Evolutionary conservation across 2,329 filamentous ascomycete species (phyloP), one percentile per base, ranked within the genome.

Genomic region (Aphanoascus verrucosus): DNA sequence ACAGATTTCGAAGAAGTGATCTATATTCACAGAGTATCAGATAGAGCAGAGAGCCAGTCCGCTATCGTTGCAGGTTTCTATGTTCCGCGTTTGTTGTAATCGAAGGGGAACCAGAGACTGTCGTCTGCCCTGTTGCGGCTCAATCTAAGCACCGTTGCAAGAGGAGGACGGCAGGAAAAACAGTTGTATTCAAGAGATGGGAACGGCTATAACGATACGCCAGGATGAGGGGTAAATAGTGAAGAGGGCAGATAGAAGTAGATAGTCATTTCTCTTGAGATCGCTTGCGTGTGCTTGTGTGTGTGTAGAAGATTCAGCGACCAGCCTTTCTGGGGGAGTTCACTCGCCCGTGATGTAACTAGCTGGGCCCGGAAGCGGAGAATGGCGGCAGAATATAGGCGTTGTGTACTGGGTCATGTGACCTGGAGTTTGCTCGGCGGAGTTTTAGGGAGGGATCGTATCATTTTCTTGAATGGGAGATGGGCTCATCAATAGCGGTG

Each of bases 311-410:
- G 23, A 28, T n/a, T n/a, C 46, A 49, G 46, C 46, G 32, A 37
- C 14, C 15, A 19, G 38, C 15, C 15, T 41, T 41, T 41, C 23
- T 28, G 23, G 23, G 23, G 38, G n/a, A 19, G n/a, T 19, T n/a
- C 17, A 8, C 17, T 15, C 6, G 35, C 15, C 34, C 23, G 52
- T 54, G 52, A 54, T 54, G 52, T 54, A 54, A 53, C 51, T 19
- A 34, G 40, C 35, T 20, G 17, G 31, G 32, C 14, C 9, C 7
- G 5, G 37, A 19, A 38, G 52, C 52, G 52, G 52, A 34, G 52
- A 37, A 32, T 6, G 15, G 7, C 44, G 52, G 52, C 52, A 54
- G 45, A n/a, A 43, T 6, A 15, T 3, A 28, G 23, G 23, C 15
- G 20, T 40, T 17, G 19, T 32, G 34, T 15, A 32, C 28, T n/a